Conservation (phyloP, 2,329 filamentous ascomycete species). For the Fusarium pseudoanthophilum region DNA sequence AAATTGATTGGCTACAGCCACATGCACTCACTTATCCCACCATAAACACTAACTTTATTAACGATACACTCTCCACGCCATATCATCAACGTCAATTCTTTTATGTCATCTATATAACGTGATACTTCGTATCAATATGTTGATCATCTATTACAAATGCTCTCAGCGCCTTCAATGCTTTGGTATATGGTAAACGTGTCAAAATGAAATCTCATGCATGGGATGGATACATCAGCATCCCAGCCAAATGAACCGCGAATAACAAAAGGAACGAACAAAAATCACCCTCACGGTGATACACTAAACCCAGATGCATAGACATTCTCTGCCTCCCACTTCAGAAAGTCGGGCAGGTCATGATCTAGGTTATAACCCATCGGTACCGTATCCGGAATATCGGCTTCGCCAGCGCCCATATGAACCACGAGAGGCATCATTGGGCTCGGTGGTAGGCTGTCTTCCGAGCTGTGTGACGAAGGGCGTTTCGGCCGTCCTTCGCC, state of each 20-base stretch:
- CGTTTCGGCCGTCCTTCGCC: slow-evolving; percentile 50
- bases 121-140: slow-evolving; percentile 23
- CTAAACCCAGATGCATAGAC: slow-evolving; percentile 52
- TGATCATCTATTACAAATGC: slow-evolving; percentile 23
- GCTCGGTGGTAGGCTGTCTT: slow-evolving; percentile 60
- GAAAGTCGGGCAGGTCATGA: slow-evolving; percentile 68
- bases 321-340: slow-evolving; percentile 67
- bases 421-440: slow-evolving; percentile 60
- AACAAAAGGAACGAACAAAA: background rate
- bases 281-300: slow-evolving; percentile 19
- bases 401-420: slow-evolving; percentile 51
- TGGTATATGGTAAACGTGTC: slow-evolving; percentile 20
- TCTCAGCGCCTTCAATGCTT: slow-evolving; percentile 25
- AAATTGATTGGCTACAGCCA: slow-evolving; percentile 9
- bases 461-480: slow-evolving; percentile 43
- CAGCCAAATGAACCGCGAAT: slow-evolving; percentile 7
- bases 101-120: slow-evolving; percentile 31
- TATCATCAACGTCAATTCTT: background rate
- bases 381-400: slow-evolving; percentile 48
- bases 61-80: background rate
- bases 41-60: background rate
- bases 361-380: slow-evolving; percentile 71
- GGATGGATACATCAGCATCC: slow-evolving; percentile 4
- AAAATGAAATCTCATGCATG: slow-evolving; percentile 13
- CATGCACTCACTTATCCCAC: background rate